Base-by-base conservation (phyloP, 2,329 filamentous ascomycete species). In the Mycogone perniciosa region DNA sequence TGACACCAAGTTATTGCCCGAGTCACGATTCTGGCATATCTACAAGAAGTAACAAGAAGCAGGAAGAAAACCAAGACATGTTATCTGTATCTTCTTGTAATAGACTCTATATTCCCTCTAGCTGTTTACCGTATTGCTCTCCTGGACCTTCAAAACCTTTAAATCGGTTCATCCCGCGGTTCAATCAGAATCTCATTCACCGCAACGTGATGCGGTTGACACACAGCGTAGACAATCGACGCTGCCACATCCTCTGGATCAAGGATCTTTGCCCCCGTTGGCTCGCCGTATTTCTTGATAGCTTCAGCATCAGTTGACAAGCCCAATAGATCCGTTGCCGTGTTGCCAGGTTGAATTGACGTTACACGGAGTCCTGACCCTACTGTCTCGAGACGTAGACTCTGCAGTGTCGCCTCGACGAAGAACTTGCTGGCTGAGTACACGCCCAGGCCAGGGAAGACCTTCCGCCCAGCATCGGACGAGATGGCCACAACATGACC, bases 361-460 rank as follows among this genome's bases (percentile, higher is more conserved):
- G 87, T 90, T 38, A 92, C 86, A 2, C 86, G 76, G 44, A 92
- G 68, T 0, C 88, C 88, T 0, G 79, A 79, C 0, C 85, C 86
- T 0, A 84, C 87, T 0, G 86, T 91, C 73, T 92, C 88, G 6
- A 91, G 69, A 7, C 88, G 81, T 57, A 92, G 68, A 31, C 76
- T 76, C 67, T 91, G 87, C n/a, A 92, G 74, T 0, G 86, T 87
- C 1, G 86, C 87, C 65, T 92, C 88, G 49, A 92, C 86, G 63
- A 92, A 92, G 76, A 91, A 89, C 65, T 92, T 92, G 67, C 81
- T 86, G 29, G 85, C 88, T 0, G 85, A 89, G 74, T 92, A 92
- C 34, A 92, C 87, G 47, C 88, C 88, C 9, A 91, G 71, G 0
- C 88, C 88, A 0, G 88, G 86, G 71, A 91, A 91, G 6, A 89